Evolutionary conservation across 2,329 filamentous ascomycete genomes (phyloP).

Genomic region (Hysterium pulicare): DNA sequence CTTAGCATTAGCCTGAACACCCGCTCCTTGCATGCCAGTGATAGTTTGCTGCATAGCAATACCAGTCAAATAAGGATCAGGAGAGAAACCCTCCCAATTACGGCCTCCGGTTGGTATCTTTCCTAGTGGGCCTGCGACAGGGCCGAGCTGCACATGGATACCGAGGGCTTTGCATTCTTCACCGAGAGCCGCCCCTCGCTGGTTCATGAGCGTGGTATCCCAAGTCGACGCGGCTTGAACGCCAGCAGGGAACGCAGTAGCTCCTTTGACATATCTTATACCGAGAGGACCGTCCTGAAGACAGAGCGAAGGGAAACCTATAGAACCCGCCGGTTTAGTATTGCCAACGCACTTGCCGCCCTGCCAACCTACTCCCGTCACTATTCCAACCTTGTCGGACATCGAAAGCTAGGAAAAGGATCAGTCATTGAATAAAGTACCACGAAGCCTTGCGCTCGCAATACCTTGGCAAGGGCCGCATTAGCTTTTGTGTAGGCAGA

Average conservation of each 20-base stretch:
- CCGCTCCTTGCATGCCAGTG: slow-evolving; percentile 43
- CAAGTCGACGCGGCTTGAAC: slow-evolving; percentile 39
- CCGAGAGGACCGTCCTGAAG: slow-evolving; percentile 41
- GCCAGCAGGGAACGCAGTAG: slow-evolving; percentile 38
- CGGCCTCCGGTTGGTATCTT: slow-evolving; percentile 41
- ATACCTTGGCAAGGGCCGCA: slow-evolving; percentile 32
- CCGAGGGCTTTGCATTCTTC: slow-evolving; percentile 42
- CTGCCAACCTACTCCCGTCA: slow-evolving; percentile 34
- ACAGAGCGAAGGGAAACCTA: slow-evolving; percentile 37
- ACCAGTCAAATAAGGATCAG: slow-evolving; percentile 49
- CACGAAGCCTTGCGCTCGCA: too few relatives aligned
- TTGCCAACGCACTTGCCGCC: slow-evolving; percentile 36
- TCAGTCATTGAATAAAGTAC: too few relatives aligned
- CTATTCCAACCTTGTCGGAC: slow-evolving; percentile 40
- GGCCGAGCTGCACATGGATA: slow-evolving; percentile 42
- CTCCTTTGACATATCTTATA: slow-evolving; percentile 35
- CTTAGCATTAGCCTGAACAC: slow-evolving; percentile 43
- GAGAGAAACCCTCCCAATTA: slow-evolving; percentile 50
- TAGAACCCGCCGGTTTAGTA: slow-evolving; percentile 31
- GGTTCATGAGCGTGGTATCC: slow-evolving; percentile 32
- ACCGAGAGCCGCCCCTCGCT: slow-evolving; percentile 34
- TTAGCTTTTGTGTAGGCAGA: slow-evolving; percentile 40
- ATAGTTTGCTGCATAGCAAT: slow-evolving; percentile 44
- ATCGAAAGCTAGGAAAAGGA: too few relatives aligned
- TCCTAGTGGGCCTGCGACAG: slow-evolving; percentile 41